phyloP scores from a whole-genome alignment of 1,284 basidiomycete species.

The Fomitopsis pinicola region DNA sequence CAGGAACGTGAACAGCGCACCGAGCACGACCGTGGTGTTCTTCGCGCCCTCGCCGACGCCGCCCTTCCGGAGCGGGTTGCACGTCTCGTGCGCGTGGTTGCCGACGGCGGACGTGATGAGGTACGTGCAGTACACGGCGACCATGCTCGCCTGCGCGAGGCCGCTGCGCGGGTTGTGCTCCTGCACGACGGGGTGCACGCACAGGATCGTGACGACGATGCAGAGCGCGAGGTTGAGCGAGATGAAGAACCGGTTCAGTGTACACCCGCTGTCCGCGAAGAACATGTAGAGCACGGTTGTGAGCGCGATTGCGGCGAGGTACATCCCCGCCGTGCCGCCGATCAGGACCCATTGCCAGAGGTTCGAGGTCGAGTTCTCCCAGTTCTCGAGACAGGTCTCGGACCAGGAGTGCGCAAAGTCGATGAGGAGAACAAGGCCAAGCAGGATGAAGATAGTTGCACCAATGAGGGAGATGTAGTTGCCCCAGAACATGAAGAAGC shows the following conservation, averaged over 20 bases:
- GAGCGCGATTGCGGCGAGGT: slow-evolving; percentile 77
- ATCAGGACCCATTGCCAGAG: slow-evolving; percentile 97
- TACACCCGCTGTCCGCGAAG: slow-evolving; percentile 86
- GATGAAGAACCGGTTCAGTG: slow-evolving; percentile 93
- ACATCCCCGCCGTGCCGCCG: slow-evolving; percentile 89
- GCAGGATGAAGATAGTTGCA: slow-evolving; percentile 91
- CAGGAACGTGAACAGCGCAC: slow-evolving; percentile 94
- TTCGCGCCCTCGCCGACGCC: slow-evolving; percentile 63
- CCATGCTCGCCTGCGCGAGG: slow-evolving; percentile 94
- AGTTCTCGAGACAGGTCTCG: slow-evolving; percentile 93
- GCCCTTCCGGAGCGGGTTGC: slow-evolving; percentile 80
- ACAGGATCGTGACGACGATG: slow-evolving; percentile 79
- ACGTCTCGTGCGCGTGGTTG: slow-evolving; percentile 83
- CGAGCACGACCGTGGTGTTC: slow-evolving; percentile 86
- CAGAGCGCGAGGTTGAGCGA: slow-evolving; percentile 87
- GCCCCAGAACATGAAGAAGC: slow-evolving; percentile 95
- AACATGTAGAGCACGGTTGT: slow-evolving; percentile 90
- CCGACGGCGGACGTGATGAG: slow-evolving; percentile 92
- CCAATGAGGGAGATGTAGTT: slow-evolving; percentile 91
- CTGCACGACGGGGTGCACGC: slow-evolving; percentile 85
- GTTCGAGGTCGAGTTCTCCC: slow-evolving; percentile 85
- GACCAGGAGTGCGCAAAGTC: slow-evolving; percentile 99
- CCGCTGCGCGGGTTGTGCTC: slow-evolving; percentile 94
- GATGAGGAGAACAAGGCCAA: slow-evolving; percentile 95
- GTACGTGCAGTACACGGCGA: slow-evolving; percentile 96